phyloP scores from a whole-genome alignment of 176 grass and related monocot genomes.

The Bolboschoenus planiculmis region DNA sequence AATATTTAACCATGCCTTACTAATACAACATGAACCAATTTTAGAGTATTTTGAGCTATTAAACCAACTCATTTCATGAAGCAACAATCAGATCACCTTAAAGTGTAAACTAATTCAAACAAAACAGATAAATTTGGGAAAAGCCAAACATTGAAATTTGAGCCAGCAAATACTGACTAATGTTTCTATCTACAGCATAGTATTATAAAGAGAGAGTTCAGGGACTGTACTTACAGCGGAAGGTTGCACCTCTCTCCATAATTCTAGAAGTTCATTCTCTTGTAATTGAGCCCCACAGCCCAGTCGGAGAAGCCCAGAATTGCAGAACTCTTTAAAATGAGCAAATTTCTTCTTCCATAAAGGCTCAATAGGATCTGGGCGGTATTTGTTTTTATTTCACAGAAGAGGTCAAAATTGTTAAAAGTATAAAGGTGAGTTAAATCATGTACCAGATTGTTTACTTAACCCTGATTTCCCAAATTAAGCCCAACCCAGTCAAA shows the following conservation, averaged over 20 bases:
- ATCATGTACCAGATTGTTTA: too few species aligned
- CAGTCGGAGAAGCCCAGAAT: slow-evolving; percentile 52
- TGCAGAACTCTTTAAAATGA: slow-evolving; percentile 67
- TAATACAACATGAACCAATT: background rate
- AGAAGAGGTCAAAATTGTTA: background rate
- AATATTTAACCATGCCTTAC: background rate
- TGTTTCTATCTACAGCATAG: background rate
- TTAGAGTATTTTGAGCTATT: background rate
- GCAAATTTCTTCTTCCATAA: slow-evolving; percentile 30
- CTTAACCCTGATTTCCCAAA: background rate
- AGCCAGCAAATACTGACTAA: background rate
- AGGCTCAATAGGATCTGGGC: background rate
- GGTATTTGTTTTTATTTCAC: background rate
- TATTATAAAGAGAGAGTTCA: slow-evolving; percentile 10
- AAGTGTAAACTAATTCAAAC: background rate
- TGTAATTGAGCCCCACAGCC: slow-evolving; percentile 43
- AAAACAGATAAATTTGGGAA: background rate
- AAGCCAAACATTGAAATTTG: background rate
- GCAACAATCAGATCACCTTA: background rate
- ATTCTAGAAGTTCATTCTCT: slow-evolving; percentile 46
- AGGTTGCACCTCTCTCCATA: slow-evolving; percentile 53
- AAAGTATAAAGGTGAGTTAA: background rate
- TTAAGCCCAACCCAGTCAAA: background rate
- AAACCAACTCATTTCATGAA: background rate
- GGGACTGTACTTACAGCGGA: slow-evolving; percentile 40